These are phyloP conservation scores for Gonium pectorale DNA, from an alignment of 139 green algal species.

Conservation along the genomic window DNA sequence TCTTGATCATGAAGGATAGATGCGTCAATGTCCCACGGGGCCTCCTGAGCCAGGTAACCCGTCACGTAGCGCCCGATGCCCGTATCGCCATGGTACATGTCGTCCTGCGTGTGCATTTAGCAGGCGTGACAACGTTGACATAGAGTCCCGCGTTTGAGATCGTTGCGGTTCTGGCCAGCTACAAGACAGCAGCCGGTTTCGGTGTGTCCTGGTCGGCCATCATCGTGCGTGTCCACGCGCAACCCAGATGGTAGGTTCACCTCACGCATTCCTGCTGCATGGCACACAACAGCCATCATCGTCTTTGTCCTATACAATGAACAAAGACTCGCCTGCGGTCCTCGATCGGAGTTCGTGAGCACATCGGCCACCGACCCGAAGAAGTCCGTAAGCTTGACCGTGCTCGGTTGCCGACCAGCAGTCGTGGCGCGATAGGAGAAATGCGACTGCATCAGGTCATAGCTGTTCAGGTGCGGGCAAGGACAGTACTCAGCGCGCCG, in stretches of 20 bases:
- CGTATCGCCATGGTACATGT: constrained; percentile 31
- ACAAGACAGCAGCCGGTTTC: no score
- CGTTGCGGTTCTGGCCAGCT: background rate
- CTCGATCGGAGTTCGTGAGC: background rate
- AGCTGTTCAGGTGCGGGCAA: constrained; percentile 48
- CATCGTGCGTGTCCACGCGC: no score
- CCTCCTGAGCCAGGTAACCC: background rate
- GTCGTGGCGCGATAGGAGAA: constrained; percentile 39
- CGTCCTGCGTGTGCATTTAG: background rate
- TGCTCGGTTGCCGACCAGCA: background rate
- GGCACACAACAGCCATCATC: background rate
- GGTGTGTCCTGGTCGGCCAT: background rate
- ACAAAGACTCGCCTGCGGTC: constrained; percentile 25
- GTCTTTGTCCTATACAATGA: no score
- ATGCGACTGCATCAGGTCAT: constrained; percentile 38
- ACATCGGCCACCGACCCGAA: constrained; percentile 40
- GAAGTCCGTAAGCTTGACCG: constrained; percentile 51
- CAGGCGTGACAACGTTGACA: no score
- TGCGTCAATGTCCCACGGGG: background rate
- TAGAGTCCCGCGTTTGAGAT: background rate
- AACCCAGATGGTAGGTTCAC: no score
- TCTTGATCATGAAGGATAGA: no score
- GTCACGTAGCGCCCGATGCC: constrained; percentile 12
- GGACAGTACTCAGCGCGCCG: no score
- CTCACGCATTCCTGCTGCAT: background rate